These are phyloP conservation scores for Rutstroemia sydowiana DNA, from an alignment of 2,329 filamentous ascomycete genomes.

Conservation along the genomic window DNA sequence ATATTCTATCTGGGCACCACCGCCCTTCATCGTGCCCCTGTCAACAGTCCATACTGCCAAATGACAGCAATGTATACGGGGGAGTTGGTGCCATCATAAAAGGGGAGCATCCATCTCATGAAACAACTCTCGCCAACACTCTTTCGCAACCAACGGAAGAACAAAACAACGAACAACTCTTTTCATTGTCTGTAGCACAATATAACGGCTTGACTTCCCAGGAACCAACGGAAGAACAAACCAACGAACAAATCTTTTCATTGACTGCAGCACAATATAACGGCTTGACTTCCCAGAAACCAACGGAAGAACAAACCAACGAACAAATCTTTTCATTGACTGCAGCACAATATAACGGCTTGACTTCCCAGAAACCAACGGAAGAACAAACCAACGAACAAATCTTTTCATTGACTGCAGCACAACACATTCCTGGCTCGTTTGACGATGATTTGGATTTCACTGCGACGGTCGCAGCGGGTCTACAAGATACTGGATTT, in stretches of 20 bases:
- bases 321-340: slow-evolving; percentile 85
- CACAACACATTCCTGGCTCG: slow-evolving; percentile 55
- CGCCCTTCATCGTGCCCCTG: background rate
- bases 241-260: slow-evolving; percentile 80
- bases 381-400: too few species aligned
- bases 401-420: too few species aligned
- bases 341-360: slow-evolving; percentile 78
- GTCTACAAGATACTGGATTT: slow-evolving; percentile 61
- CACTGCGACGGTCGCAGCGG: slow-evolving; percentile 61
- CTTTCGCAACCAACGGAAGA: slow-evolving; percentile 72
- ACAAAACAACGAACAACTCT: slow-evolving; percentile 81
- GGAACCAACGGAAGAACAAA: slow-evolving; percentile 74
- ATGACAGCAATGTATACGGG: background rate
- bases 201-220: slow-evolving; percentile 79
- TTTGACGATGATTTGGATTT: slow-evolving; percentile 65
- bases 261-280: slow-evolving; percentile 85
- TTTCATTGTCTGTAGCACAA: slow-evolving; percentile 76
- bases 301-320: slow-evolving; percentile 76
- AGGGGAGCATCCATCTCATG: too few species aligned
- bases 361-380: slow-evolving; percentile 69
- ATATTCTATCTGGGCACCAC: background rate
- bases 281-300: slow-evolving; percentile 67
- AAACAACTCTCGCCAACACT: slow-evolving; percentile 57
- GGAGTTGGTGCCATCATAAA: too few species aligned
- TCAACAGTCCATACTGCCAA: background rate